Conservation (phyloP, 2,329 filamentous ascomycete genomes). For the Graphilbum fragrans region DNA sequence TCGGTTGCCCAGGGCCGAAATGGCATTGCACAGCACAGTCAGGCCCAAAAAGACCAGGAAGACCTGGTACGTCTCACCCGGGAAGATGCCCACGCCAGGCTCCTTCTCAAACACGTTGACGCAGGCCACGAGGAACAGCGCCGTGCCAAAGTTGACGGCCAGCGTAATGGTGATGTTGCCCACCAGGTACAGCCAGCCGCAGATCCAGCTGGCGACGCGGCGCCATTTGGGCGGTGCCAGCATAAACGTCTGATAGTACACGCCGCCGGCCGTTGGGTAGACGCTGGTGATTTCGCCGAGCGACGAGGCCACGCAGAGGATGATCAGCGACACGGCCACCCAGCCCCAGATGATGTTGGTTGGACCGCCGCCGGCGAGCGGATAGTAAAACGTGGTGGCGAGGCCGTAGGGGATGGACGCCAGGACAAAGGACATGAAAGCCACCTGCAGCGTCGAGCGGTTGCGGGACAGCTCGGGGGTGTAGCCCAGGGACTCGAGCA, state of each 20-base stretch:
- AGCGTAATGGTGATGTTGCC: too few species aligned
- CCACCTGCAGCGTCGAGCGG: too few species aligned
- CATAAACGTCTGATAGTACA: conserved; percentile 39
- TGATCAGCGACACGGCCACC: conserved; percentile 20
- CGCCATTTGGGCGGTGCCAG: conserved; percentile 27
- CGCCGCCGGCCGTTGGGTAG: conserved; percentile 34
- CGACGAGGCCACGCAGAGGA: conserved; percentile 30
- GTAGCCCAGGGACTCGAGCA: too few species aligned
- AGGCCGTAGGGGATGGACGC: too few species aligned
- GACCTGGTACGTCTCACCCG: not conserved
- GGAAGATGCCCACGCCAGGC: conserved; percentile 3
- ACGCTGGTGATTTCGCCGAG: conserved; percentile 34
- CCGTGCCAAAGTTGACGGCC: too few species aligned
- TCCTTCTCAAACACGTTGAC: not conserved
- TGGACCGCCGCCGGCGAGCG: conserved; percentile 34
- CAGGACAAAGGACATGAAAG: too few species aligned
- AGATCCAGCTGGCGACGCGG: conserved; percentile 28
- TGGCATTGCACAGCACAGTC: too few species aligned
- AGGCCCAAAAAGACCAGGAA: not conserved
- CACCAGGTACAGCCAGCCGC: conserved; percentile 21
- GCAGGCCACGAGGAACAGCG: too few species aligned
- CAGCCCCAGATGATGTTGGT: conserved; percentile 32
- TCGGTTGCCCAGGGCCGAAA: too few species aligned
- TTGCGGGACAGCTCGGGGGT: too few species aligned
- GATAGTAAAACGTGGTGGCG: too few species aligned